Percentiles rank a stretch among this genome's conserved stretches.
phyloP scores from a whole-genome alignment of 495 filamentous ascomycete species.

The Parathielavia appendiculata region DNA sequence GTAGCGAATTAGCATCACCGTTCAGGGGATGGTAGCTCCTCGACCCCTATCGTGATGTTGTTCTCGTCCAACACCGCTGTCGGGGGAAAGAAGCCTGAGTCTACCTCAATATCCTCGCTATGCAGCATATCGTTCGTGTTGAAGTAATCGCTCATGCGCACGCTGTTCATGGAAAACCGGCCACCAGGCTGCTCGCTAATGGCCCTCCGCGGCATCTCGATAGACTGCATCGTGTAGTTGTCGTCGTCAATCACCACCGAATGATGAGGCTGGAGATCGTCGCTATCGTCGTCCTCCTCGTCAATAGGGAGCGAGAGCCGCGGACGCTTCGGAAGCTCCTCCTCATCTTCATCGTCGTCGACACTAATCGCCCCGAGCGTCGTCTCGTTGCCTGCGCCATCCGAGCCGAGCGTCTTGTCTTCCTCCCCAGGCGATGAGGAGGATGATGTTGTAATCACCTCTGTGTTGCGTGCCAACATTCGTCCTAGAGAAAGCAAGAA shows the following conservation, averaged over 20 bases:
- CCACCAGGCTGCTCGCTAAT: conserved; percentile 47
- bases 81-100: conserved; percentile 43
- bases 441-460: conserved; percentile 51
- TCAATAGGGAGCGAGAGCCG: conserved; percentile 68
- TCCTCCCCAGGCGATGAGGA: conserved; percentile 45
- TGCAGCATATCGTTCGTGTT: conserved; percentile 39
- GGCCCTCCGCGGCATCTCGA: conserved; percentile 64
- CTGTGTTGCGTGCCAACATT: conserved; percentile 56
- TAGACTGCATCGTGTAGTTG: conserved; percentile 60
- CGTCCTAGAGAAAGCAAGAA: conserved; percentile 61
- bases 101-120: conserved; percentile 47
- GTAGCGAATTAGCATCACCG: conserved; percentile 28
- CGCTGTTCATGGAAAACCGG: conserved; percentile 33
- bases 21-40: conserved; percentile 23
- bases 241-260: conserved; percentile 63
- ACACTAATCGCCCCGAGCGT: conserved; percentile 32
- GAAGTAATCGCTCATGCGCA: conserved; percentile 64
- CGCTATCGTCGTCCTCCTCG: conserved; percentile 47
- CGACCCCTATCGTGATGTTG: conserved; percentile 11
- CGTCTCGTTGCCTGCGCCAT: conserved; percentile 14
- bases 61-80: conserved; percentile 32
- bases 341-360: conserved; percentile 59
- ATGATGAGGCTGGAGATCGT: conserved; percentile 56
- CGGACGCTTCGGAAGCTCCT: conserved; percentile 55
- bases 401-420: neutral